Base-by-base conservation (phyloP, 140 eudicot species). In the Bidens hawaiensis region DNA sequence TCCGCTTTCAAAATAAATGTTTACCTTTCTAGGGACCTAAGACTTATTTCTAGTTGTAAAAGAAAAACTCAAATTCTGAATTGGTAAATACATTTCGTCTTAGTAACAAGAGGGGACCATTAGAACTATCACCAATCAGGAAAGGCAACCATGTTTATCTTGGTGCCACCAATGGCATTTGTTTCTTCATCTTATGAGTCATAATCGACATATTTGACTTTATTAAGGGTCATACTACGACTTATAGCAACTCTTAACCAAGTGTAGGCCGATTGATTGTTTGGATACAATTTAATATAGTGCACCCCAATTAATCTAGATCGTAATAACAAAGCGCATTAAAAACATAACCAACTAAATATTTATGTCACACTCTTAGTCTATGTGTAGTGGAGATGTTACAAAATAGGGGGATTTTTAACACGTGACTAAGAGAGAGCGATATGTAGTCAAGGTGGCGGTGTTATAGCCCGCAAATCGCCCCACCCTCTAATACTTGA, bases 351-450 rank as follows among this genome's bases (percentile, higher is more conserved):
- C 18, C 14, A 42, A 19, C 27, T 10, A 28, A 25, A 24, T 54
- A 52, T 21, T 50, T 30, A 50, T 22, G 56, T 50, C 56, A 50
- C 56, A 21, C 22, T n/a, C n/a, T n/a, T n/a, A n/a, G n/a, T n/a
- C n/a, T n/a, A n/a, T n/a, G n/a, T n/a, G n/a, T n/a, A n/a, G n/a
- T n/a, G n/a, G n/a, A n/a, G n/a, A n/a, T n/a, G n/a, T n/a, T n/a
- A n/a, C n/a, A n/a, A n/a, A n/a, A n/a, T n/a, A n/a, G n/a, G n/a
- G n/a, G n/a, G n/a, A n/a, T n/a, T n/a, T n/a, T n/a, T n/a, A n/a
- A n/a, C n/a, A n/a, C n/a, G n/a, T n/a, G n/a, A n/a, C n/a, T n/a
- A n/a, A n/a, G n/a, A n/a, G n/a, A n/a, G n/a, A n/a, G n/a, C n/a
- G n/a, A n/a, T n/a, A n/a, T n/a, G n/a, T n/a, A n/a, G n/a, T n/a